These are phyloP conservation scores for Fusarium hostae DNA, from an alignment of 2,329 filamentous ascomycete genomes.

Conservation along the genomic window DNA sequence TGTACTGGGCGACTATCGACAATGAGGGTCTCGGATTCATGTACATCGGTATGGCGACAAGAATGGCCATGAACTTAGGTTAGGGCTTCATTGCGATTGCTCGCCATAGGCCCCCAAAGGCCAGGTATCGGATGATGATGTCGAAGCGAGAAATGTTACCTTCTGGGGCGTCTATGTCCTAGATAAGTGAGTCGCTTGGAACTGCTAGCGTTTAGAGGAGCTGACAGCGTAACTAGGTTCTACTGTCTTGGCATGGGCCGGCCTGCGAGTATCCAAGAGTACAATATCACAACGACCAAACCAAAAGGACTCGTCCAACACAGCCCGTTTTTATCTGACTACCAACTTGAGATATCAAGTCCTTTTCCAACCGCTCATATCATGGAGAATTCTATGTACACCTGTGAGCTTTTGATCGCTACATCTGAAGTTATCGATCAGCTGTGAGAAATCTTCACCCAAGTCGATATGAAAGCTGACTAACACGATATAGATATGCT, in stretches of 20 bases:
- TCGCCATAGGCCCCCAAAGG: neutral
- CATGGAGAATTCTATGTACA: neutral
- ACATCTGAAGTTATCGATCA: slow-evolving; percentile 9
- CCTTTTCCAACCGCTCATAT: neutral
- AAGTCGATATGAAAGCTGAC: fast-evolving
- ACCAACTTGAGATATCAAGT: neutral
- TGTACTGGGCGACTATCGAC: neutral
- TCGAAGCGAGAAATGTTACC: slow-evolving; percentile 3
- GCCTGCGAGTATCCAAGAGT: slow-evolving; percentile 1
- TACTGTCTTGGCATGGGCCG: slow-evolving; percentile 7
- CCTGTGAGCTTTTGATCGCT: neutral
- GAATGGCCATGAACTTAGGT: slow-evolving; percentile 14
- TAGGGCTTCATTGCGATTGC: slow-evolving; percentile 5
- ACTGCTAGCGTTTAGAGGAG: too few relatives aligned
- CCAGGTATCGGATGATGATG: neutral
- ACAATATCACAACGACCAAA: slow-evolving; percentile 5
- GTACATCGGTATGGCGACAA: slow-evolving; percentile 7
- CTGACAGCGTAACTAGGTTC: neutral
- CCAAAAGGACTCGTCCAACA: neutral
- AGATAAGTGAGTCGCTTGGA: neutral
- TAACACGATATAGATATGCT: neutral
- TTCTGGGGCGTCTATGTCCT: slow-evolving; percentile 12
- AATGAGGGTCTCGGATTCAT: slow-evolving; percentile 10
- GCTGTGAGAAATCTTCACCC: neutral
- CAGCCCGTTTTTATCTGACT: neutral